These are phyloP conservation scores for Dendrothele bispora DNA, from an alignment of 768 basidiomycete species.

Conservation along the genomic window DNA sequence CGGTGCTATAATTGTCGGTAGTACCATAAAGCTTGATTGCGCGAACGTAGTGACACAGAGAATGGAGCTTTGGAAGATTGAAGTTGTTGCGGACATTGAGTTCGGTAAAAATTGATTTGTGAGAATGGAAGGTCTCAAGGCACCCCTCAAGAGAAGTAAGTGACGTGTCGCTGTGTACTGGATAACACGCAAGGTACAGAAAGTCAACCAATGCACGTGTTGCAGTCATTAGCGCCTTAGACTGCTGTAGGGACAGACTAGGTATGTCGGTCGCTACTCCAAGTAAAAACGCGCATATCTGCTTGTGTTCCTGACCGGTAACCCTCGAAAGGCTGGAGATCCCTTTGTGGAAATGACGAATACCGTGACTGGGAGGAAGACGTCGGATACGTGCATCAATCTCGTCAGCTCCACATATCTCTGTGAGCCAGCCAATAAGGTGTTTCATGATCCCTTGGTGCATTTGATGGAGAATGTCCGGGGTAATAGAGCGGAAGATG, in stretches of 20 bases:
- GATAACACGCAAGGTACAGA: conserved; percentile 29
- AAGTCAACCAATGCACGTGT: conserved; percentile 31
- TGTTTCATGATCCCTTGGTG: conserved; percentile 25
- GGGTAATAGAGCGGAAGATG: no score
- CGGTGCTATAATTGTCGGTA: no score
- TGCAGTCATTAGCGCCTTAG: conserved; percentile 14
- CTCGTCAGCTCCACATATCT: no score
- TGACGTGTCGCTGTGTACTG: conserved; percentile 19
- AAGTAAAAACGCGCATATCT: conserved; percentile 22
- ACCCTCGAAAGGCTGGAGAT: conserved; percentile 19
- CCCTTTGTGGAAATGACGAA: no score
- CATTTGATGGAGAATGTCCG: no score
- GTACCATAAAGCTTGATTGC: no score
- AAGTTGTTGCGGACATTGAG: conserved; percentile 24
- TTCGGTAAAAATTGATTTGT: conserved; percentile 28
- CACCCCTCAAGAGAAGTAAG: conserved; percentile 18
- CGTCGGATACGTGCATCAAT: no score
- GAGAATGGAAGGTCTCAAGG: conserved; percentile 27
- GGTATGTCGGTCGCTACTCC: conserved; percentile 18
- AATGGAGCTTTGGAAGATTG: conserved; percentile 27
- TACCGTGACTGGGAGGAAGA: no score
- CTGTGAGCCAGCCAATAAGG: no score
- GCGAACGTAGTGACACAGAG: conserved; percentile 17
- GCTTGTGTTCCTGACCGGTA: conserved; percentile 23
- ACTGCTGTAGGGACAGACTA: background rate